Evolutionary conservation across 441 rosid species (phyloP), one percentile per base, ranked within the genome.

Genomic region (Pelargonium fulgidum): DNA sequence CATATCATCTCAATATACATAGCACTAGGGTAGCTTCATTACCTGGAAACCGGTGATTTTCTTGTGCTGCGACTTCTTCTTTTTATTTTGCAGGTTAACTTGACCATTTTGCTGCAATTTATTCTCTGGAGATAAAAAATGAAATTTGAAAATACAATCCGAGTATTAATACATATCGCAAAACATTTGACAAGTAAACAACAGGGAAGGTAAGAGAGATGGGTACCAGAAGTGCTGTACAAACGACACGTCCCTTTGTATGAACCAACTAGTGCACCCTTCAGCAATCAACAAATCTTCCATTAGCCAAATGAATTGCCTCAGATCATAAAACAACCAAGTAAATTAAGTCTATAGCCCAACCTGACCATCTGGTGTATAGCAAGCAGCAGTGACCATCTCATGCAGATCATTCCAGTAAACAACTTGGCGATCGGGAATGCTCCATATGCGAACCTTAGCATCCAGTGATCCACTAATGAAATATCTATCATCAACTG

Each of bases 41-140:
- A 95, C 98, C 96, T 95, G 98, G 83, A 95, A 95, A 78, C 99
- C 98, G 29, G 98, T 95, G 77, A 95, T 92, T 82, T 92, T 94
- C 82, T 87, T 94, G 58, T 78, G 92, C 77, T 87, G 94, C 70
- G 98, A 72, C 81, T 90, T 92, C 89, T 92, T 94, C 87, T 89
- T 95, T 87, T 81, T 95, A 70, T 85, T 92, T 79, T 85, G 96
- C 82, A 95, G 82, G 82, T 90, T 85, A 70, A 95, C 90, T 71
- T 80, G 88, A 78, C 86, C 75, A 76, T 83, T 87, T 24, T 79
- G 90, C 68, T 87, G 93, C 86, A 95, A 80, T 85, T 92, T 95
- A 82, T 92, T 90, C 71, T 88, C 99, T 95, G 87, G 7, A 76
- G 73, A 69, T 22, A 1, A 65, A 33, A 19, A 17, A 9, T 58